Base-by-base conservation (phyloP, 192 early-diverging fungal species). In the Dimargaris xerosporica region DNA sequence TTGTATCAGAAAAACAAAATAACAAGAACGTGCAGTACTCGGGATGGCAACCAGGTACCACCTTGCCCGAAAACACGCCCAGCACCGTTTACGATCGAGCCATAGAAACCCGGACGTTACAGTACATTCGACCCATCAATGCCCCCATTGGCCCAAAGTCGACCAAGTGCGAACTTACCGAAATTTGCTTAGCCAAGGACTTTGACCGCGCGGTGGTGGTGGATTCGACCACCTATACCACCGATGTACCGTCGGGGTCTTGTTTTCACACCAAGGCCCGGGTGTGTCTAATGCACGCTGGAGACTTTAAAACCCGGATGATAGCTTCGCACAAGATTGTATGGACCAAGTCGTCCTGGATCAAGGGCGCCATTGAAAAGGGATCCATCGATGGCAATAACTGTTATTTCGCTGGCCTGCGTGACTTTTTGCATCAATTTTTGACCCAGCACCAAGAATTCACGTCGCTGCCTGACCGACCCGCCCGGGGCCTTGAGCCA, bases 101-200 rank as follows among this genome's bases (percentile, higher is more conserved):
- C 2, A 50, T 62, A 41, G 71, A 73, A 21, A 73, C 65, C 66
- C 74, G 73, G 50, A 66, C 68, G 17, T 66, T 72, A 54, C 73
- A 62, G 2, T 78, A 78, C 47, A 72, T 73, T 17, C 72, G 71
- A 51, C 73, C 71, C 6, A 63, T 78, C 23, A 71, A 71, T 11
- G 73, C 73, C 44, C 67, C 76, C 0, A 75, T 78, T 44, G 76
- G 76, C 4, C 76, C 76, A 5, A 78, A 78, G 17, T 73, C 70
- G 31, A 69, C 76, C 1, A 54, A 48, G 11, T 71, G 73, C 31
- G 72, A 73, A 44, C 68, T 71, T 42, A 71, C 66, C 44, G 71
- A 70, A 44, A 62, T 66, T 44, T 66, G 76, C 30, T 54, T 66
- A 39, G 10, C 17, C 12, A 56, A 39, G 42, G 71, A 74, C 53